Evolutionary conservation across 176 grass and related monocot genomes (phyloP).

Genomic region (Miscanthus lutarioriparius): DNA sequence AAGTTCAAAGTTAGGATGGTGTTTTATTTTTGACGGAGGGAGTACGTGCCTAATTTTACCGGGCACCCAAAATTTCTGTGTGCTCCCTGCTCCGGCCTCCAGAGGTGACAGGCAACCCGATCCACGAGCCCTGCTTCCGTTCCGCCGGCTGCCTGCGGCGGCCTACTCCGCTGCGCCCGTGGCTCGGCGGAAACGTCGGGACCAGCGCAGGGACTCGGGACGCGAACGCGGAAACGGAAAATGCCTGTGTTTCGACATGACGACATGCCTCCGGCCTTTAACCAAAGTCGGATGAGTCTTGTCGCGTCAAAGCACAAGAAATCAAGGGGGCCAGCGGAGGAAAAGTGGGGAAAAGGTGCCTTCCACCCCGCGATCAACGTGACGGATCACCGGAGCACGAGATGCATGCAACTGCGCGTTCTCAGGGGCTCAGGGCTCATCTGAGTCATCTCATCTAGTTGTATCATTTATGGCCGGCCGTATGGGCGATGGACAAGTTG

Average conservation of each 20-base stretch:
- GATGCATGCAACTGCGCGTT: neutral
- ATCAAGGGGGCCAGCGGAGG: neutral
- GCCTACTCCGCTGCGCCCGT: neutral
- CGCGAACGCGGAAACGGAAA: neutral
- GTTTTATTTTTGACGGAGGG: too few species aligned
- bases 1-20: too few species aligned
- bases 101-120: too few species aligned
- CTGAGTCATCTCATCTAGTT: neutral
- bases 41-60: too few species aligned
- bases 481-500: neutral
- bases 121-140: neutral
- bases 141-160: neutral
- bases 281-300: neutral
- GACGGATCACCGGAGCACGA: neutral
- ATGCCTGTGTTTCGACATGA: neutral
- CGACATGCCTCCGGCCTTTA: conserved; percentile 1
- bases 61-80: too few species aligned
- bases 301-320: neutral
- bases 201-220: neutral
- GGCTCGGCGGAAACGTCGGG: neutral
- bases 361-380: neutral
- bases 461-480: neutral
- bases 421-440: neutral
- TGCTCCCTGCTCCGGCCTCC: too few species aligned
- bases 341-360: neutral